These are phyloP conservation scores for Leccinum olivaceoglutinosum DNA, from an alignment of 1,284 basidiomycete genomes.

Conservation along the genomic window DNA sequence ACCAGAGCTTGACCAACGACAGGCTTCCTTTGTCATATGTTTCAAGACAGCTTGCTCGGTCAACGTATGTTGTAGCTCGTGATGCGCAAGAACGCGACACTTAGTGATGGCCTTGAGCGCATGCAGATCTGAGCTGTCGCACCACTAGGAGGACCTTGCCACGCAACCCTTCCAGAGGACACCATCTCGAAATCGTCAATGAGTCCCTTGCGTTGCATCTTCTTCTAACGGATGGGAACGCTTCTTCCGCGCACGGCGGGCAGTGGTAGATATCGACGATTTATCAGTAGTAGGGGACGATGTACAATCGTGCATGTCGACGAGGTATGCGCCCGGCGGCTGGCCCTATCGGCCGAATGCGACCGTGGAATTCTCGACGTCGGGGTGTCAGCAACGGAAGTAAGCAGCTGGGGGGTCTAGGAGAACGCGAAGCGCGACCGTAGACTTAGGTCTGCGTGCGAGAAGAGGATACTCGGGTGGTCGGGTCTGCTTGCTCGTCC, in stretches of 20 bases:
- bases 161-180: slow-evolving; percentile 93
- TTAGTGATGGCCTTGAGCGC: slow-evolving; percentile 97
- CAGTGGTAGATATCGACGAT: slow-evolving; percentile 57
- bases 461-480: no score
- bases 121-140: slow-evolving; percentile 67
- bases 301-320: slow-evolving; percentile 34
- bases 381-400: no score
- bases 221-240: slow-evolving; percentile 53
- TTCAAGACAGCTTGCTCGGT: slow-evolving; percentile 93
- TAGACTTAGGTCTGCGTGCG: no score
- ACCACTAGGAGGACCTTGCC: slow-evolving; percentile 85
- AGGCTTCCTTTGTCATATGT: slow-evolving; percentile 79
- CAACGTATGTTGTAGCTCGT: slow-evolving; percentile 91
- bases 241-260: slow-evolving; percentile 45
- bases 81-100: slow-evolving; percentile 90
- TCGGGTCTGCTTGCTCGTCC: no score
- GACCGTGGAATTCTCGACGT: slow-evolving; percentile 36
- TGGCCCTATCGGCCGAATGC: slow-evolving; percentile 64
- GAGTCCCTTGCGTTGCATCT: slow-evolving; percentile 61
- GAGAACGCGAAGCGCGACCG: no score
- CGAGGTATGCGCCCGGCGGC: slow-evolving; percentile 48
- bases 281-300: slow-evolving; percentile 51
- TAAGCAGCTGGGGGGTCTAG: no score
- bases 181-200: slow-evolving; percentile 93
- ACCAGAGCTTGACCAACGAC: slow-evolving; percentile 88